Evolutionary conservation across 768 basidiomycete genomes (phyloP).

Genomic region (Mrakia blollopis): DNA sequence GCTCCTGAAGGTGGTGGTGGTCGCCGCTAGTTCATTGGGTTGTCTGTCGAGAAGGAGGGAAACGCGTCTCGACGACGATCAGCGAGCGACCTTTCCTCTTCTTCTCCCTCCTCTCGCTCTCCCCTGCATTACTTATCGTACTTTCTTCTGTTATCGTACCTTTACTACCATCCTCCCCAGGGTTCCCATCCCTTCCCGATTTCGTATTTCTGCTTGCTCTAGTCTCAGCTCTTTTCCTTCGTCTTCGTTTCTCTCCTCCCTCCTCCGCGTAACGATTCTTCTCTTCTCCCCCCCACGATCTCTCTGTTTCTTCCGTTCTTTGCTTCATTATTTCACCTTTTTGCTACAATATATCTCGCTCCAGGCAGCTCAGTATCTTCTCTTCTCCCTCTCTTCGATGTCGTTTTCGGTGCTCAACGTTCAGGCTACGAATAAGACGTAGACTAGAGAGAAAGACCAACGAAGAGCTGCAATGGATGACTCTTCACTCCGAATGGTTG

Average conservation of each 20-base stretch:
- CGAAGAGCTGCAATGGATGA: too few relatives aligned
- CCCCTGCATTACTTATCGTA: not conserved
- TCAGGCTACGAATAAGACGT: too few relatives aligned
- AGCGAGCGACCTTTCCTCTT: not conserved
- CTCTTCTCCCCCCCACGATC: not conserved
- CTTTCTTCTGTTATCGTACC: not conserved
- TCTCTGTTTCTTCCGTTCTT: not conserved
- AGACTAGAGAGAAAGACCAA: too few relatives aligned
- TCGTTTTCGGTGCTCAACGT: not conserved
- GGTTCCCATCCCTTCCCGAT: not conserved
- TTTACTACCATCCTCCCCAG: not conserved
- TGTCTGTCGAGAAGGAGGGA: not conserved
- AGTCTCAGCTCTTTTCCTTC: not conserved
- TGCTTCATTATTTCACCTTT: not conserved
- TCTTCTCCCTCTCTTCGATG: not conserved
- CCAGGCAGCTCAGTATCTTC: too few relatives aligned
- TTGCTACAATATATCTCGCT: not conserved
- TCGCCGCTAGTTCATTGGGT: not conserved
- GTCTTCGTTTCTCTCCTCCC: not conserved
- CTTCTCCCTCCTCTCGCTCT: not conserved
- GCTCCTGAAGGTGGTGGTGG: slow-evolving; percentile 18
- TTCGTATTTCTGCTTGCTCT: slow-evolving; percentile 5
- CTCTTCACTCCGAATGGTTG: too few relatives aligned
- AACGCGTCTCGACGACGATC: not conserved
- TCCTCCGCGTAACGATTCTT: not conserved